Base-by-base conservation (phyloP, 2,329 filamentous ascomycete genomes). In the Colletotrichum graminicola region DNA sequence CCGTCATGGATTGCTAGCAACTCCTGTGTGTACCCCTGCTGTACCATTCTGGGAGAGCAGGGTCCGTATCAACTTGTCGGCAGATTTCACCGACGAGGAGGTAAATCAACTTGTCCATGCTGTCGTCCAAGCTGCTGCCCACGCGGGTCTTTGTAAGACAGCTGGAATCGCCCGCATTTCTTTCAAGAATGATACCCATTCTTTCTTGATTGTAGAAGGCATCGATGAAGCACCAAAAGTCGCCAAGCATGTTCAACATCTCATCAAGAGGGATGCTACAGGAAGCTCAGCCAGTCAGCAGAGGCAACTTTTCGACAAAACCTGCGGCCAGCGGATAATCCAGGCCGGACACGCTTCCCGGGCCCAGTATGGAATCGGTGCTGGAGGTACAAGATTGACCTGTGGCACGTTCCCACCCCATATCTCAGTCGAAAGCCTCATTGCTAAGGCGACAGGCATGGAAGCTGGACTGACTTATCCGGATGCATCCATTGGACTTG, bases 11-110 rank as follows among this genome's bases (percentile, higher is more conserved):
- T 29, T 73, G 1, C 60, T 72, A 5, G 73, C 74, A 5, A 64
- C 62, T 0, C 71, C 74, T 6, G 67, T 74, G 0, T 67, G 66
- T 10, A 60, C 73, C 7, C 73, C 73, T 0, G 70, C 70, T 1
- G 73, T 74, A 3, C 70, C 73, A 1, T 73, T 70, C n/a, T 75
- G 73, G 74, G 67, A 73, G 36, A 70, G 73, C 26, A 69, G 74
- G 21, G 74, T 75, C 6, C 67, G 71, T 5, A 49, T 74, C 54
- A 71, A 74, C 32, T 63, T 74, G 16, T 74, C 73, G 7, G 73
- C 73, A 5, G 73, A 72, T 8, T 60, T 69, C 11, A 63, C 57
- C 0, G 62, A 69, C 21, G 55, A 67, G 0, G 67, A 73, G 12
- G 67, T 73, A 5, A 56, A 71, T 23, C 55, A 23, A 3, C 65